Base-by-base conservation (phyloP, 2,329 filamentous ascomycete genomes). In the Lecanosticta acicola region DNA sequence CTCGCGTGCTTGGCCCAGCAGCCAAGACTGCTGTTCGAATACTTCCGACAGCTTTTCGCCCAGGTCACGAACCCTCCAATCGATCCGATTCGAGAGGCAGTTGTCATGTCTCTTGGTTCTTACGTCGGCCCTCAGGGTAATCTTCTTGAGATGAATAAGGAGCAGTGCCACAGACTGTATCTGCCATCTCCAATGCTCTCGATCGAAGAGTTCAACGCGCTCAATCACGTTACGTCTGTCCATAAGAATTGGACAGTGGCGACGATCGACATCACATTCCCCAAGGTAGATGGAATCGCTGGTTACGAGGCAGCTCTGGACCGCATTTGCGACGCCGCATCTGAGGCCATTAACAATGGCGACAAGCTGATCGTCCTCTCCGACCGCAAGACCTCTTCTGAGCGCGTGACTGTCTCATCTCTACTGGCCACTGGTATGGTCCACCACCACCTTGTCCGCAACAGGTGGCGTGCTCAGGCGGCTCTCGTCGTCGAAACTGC, bases 51-150 rank as follows among this genome's bases (percentile, higher is more conserved):
- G 73, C 83, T 97, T 35, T 97, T 97, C 67, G 91, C 91, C 8
- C 91, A 97, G 72, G 91, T 97, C 66, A 97, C 91, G 51, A 97
- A 97, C 69, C 91, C 91, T 57, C 91, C 91, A 11, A 97, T 97
- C 63, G 91, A 97, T 64, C 91, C 91, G 24, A 97, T 97, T 59
- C 80, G 91, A 68, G 91, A 97, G 76, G 91, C 90, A 20, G 93
- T 96, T 61, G 91, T 97, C 68, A 97, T 97, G 91, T 96, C 91
- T 45, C 73, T 97, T 33, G 90, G 95, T 66, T 94, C 91, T 61
- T 97, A 96, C 65, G 87, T 97, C 58, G 91, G 91, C 39, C 91
- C 91, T 37, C 91, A 97, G 70, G 91, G 91, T 48, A 97, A 97
- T 66, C 73, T 97, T 47, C 76, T 96, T 21, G 90, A 95, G 71